These are phyloP conservation scores for Xylariaceae sp. DNA, from an alignment of 2,329 filamentous ascomycete genomes.

Conservation along the genomic window DNA sequence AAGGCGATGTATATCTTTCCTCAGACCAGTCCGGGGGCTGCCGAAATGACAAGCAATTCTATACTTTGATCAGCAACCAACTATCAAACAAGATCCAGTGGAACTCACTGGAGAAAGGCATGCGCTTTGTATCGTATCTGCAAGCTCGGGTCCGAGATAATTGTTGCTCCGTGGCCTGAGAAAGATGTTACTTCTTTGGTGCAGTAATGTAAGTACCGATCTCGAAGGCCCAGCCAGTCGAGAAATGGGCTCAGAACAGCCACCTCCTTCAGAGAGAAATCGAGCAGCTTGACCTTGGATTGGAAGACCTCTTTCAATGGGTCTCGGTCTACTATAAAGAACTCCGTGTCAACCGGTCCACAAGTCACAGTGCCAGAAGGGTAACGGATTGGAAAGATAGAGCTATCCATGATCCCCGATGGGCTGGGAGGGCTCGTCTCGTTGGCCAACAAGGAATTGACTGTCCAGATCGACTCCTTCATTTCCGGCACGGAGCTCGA, in stretches of 20 bases:
- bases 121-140: constrained; percentile 33
- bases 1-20: constrained; percentile 11
- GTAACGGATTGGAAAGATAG: constrained; percentile 28
- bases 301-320: constrained; percentile 27
- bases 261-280: constrained; percentile 36
- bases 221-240: constrained; percentile 32
- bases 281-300: constrained; percentile 31
- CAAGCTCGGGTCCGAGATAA: constrained; percentile 21
- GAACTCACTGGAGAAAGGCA: constrained; percentile 31
- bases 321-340: constrained; percentile 37
- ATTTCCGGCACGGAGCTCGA: constrained; percentile 18
- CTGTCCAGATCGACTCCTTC: constrained; percentile 31
- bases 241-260: constrained; percentile 31
- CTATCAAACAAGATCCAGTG: not conserved
- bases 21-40: constrained; percentile 21
- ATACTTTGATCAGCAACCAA: not conserved
- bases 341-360: constrained; percentile 17
- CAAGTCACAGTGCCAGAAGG: constrained; percentile 14
- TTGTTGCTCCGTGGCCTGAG: constrained; percentile 6
- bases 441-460: constrained; percentile 33
- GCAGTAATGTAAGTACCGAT: constrained; percentile 32
- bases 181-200: constrained; percentile 36
- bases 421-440: not conserved
- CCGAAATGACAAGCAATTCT: constrained; percentile 31
- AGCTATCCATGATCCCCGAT: not conserved